Percentiles rank a stretch among this genome's conserved stretches.
phyloP scores from a whole-genome alignment of 1,284 basidiomycete species.

The Marasmius sp. region DNA sequence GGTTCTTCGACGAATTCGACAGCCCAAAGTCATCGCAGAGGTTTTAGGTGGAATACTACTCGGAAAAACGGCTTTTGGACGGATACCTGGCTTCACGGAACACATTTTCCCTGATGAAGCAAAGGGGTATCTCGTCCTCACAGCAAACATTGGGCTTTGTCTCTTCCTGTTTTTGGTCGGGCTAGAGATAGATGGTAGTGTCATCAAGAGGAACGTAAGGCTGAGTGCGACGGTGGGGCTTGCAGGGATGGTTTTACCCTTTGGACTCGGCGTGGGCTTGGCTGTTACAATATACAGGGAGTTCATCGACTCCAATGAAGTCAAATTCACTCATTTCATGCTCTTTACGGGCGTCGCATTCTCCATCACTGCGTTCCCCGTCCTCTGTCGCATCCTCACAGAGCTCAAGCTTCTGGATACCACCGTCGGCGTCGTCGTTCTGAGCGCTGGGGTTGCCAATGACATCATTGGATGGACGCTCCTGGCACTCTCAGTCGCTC shows the following conservation, averaged over 20 bases:
- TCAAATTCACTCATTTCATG: constrained; percentile 85
- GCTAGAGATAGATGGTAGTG: constrained; percentile 51
- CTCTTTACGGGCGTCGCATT: constrained; percentile 92
- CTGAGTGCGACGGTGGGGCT: constrained; percentile 48
- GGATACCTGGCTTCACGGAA: constrained; percentile 76
- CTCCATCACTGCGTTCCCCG: constrained; percentile 93
- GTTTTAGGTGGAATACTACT: constrained; percentile 91
- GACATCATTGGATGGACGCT: constrained; percentile 79
- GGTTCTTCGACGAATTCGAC: constrained; percentile 68
- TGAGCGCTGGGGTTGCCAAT: constrained; percentile 94
- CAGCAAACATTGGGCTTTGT: constrained; percentile 92
- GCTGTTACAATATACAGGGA: constrained; percentile 78
- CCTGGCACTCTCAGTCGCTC: constrained; percentile 83
- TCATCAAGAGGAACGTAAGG: constrained; percentile 56
- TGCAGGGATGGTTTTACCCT: constrained; percentile 77
- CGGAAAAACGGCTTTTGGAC: constrained; percentile 74
- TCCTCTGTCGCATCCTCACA: constrained; percentile 88
- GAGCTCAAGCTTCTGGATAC: constrained; percentile 87
- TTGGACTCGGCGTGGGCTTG: constrained; percentile 83
- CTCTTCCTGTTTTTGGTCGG: constrained; percentile 94
- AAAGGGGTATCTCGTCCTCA: constrained; percentile 78
- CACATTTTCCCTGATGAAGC: constrained; percentile 81
- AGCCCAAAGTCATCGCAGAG: constrained; percentile 83
- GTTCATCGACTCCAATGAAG: constrained; percentile 61
- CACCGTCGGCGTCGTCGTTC: constrained; percentile 89